Evolutionary conservation across 2,329 filamentous ascomycete genomes (phyloP), one percentile per base, ranked within the genome.

Genomic region (Botryotinia narcissicola): DNA sequence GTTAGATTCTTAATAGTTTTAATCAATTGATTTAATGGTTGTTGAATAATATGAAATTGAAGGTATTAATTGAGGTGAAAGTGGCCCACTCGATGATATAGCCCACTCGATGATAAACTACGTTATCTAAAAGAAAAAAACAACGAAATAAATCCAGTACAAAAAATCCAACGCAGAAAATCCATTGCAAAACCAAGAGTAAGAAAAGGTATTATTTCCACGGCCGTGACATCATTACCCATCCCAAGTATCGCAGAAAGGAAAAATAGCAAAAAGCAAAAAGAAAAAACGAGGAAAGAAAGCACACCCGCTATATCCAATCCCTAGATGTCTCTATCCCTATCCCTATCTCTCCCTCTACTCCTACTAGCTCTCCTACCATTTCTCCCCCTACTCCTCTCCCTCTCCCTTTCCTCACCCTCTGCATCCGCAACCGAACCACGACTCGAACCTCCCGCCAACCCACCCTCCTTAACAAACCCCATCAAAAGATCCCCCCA

Each of bases 401-500:
- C 44, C 29, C 54, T 60, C 29, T 51, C 44, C 29, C 54, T 60
- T 29, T 44, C 46, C 9, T 32, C 60, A 57, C 14, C n/a, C 57
- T 22, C 35, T 12, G 12, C 14, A 68, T 63, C 68, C 22, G 16
- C 14, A 22, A 18, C n/a, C 35, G 12, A 20, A 1, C 35, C 72
- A 60, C n/a, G 46, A 29, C 20, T 25, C 22, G 44, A 54, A 40
- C 20, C 68, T 51, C 37, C 37, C 32, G 59, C 57, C 57, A 72
- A 64, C 29, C 63, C 70, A n/a, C 66, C 74, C 9, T 76, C 77
- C 60, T 77, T 75, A 40, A 79, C 73, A 68, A 80, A 70, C 1
- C 75, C 78, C 35, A 67, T 75, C 44, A 81, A 73, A 20, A 81
- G 51, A 76, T 80, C 78, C 61, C 77, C 78, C 79, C 79, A 81